A percentile compares a stretch with the other conserved stretches of the same genome.
Evolutionary conservation across 2,329 filamentous ascomycete genomes (phyloP).

Genomic region (Trichophyton equinum): DNA sequence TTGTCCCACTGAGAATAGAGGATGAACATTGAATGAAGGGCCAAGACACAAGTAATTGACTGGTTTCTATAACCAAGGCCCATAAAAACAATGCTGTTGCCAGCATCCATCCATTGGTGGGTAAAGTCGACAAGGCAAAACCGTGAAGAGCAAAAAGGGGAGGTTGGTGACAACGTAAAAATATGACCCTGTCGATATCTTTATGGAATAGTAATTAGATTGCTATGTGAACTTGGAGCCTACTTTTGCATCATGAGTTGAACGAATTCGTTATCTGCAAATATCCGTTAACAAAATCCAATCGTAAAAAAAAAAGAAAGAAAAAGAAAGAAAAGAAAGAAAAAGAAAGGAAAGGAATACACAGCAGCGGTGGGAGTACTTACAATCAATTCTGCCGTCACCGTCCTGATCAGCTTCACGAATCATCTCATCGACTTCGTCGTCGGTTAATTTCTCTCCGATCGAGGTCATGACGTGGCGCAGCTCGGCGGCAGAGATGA

Average conservation of each 20-base stretch:
- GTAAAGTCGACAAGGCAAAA: not conserved
- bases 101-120: not conserved
- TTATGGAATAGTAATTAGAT: conserved; percentile 3
- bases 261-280: conserved; percentile 75
- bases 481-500: conserved; percentile 77
- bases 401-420: conserved; percentile 82
- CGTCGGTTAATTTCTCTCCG: conserved; percentile 79
- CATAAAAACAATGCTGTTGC: not conserved
- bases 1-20: not conserved
- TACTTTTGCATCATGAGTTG: conserved; percentile 96
- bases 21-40: not conserved
- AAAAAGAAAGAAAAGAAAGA: no score
- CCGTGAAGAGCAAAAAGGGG: not conserved
- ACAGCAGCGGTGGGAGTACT: conserved; percentile 21
- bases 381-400: conserved; percentile 80
- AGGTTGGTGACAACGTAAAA: not conserved
- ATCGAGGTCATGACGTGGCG: conserved; percentile 89
- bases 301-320: conserved; percentile 11
- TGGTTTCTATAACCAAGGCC: not conserved
- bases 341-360: no score
- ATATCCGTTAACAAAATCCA: conserved; percentile 3
- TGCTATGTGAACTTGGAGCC: conserved; percentile 18
- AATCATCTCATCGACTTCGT: conserved; percentile 90
- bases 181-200: not conserved
- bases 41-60: not conserved